These are phyloP conservation scores for Pelargonium nanum DNA, from an alignment of 345 rosid species.

Conservation along the genomic window DNA sequence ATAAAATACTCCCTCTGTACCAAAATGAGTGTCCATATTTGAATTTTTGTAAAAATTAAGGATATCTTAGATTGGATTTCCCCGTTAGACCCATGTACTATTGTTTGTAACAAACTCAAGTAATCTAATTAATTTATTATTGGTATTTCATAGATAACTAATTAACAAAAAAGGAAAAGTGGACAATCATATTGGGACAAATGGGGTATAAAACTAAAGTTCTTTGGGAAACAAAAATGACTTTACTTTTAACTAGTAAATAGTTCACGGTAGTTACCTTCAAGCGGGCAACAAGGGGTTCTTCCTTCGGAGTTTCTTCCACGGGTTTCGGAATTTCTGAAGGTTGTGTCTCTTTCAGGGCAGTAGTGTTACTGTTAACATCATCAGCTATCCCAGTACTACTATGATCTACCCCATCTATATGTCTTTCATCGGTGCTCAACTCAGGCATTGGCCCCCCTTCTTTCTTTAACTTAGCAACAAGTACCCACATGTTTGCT, in stretches of 20 bases:
- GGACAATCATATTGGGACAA: no score
- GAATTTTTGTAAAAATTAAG: no score
- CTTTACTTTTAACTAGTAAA: neutral
- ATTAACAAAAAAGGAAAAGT: no score
- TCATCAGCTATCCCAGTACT: slow-evolving; percentile 32
- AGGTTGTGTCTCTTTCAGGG: slow-evolving; percentile 46
- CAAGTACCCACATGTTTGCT: slow-evolving; percentile 99
- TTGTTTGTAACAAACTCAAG: no score
- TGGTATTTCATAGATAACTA: no score
- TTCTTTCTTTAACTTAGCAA: slow-evolving; percentile 89
- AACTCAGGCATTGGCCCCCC: slow-evolving; percentile 43
- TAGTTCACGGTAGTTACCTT: slow-evolving; percentile 40
- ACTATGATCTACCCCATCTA: slow-evolving; percentile 21
- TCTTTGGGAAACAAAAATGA: neutral
- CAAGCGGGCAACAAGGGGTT: slow-evolving; percentile 81
- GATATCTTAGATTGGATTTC: no score
- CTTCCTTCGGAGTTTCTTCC: slow-evolving; percentile 60
- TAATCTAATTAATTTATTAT: no score
- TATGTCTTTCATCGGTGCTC: slow-evolving; percentile 32
- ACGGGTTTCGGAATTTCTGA: slow-evolving; percentile 33
- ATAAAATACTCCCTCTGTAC: no score
- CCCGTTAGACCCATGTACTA: no score
- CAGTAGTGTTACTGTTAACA: slow-evolving; percentile 19
- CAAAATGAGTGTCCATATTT: no score
- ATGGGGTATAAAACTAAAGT: no score